phyloP scores from a whole-genome alignment of 768 basidiomycete species.

The Pleurotus sapidus region DNA sequence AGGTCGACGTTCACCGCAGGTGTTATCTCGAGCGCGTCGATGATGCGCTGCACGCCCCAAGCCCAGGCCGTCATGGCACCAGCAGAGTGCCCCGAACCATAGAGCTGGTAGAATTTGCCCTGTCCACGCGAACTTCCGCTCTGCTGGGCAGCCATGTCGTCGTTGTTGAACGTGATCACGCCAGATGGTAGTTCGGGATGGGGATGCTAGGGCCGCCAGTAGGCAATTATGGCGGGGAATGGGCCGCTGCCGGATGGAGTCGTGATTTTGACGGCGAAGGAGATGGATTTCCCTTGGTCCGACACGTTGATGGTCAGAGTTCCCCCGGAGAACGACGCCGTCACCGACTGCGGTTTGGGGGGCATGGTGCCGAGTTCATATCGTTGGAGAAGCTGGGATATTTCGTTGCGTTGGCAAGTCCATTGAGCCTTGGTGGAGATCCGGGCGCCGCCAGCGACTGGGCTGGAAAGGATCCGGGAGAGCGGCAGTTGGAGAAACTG shows the following conservation, averaged over 20 bases:
- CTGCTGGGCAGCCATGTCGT: conserved; percentile 50
- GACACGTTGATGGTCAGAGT: conserved; percentile 48
- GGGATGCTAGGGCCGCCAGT: conserved; percentile 43
- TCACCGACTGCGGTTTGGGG: conserved; percentile 41
- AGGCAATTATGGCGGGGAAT: conserved; percentile 52
- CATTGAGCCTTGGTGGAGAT: conserved; percentile 45
- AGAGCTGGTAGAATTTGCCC: conserved; percentile 58
- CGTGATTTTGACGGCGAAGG: conserved; percentile 44
- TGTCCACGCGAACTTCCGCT: conserved; percentile 42
- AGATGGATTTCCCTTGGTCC: conserved; percentile 44
- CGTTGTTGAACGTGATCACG: conserved; percentile 50
- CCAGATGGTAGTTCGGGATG: conserved; percentile 33
- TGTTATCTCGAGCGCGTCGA: conserved; percentile 55
- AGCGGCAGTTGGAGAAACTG: conserved; percentile 33
- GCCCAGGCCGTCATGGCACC: conserved; percentile 60
- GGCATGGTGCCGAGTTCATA: conserved; percentile 54
- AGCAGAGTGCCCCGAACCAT: conserved; percentile 43
- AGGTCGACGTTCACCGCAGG: conserved; percentile 45
- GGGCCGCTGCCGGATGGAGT: conserved; percentile 41
- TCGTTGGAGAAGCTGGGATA: conserved; percentile 44
- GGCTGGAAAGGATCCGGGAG: conserved; percentile 58
- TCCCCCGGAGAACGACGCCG: conserved; percentile 38
- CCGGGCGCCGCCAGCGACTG: conserved; percentile 33
- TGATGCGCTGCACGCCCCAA: conserved; percentile 58
- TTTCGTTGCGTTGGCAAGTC: conserved; percentile 48